Evolutionary conservation across 2,329 filamentous ascomycete species (phyloP).

Genomic region (Diaporthe ampelina): DNA sequence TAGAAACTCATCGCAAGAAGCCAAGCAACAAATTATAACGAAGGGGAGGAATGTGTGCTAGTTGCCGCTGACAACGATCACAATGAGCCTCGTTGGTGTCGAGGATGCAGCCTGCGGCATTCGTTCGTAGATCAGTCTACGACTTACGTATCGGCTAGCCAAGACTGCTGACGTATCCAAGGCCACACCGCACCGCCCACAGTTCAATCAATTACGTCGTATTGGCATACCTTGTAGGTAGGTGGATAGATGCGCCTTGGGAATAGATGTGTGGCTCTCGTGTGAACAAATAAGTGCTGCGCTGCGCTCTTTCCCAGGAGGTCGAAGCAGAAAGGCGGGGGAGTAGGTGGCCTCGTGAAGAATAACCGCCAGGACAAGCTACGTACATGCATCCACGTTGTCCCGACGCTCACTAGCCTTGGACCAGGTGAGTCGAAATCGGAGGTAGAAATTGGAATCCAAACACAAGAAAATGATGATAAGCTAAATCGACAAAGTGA

Average conservation of each 20-base stretch:
- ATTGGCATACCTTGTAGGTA: slow-evolving; percentile 7
- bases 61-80: not conserved
- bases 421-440: not conserved
- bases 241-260: not conserved
- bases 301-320: slow-evolving; percentile 3
- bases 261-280: not conserved
- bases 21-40: not conserved
- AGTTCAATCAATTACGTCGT: not conserved
- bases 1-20: not conserved
- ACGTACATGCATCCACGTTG: not conserved
- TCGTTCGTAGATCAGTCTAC: too few species aligned
- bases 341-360: not conserved
- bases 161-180: not conserved
- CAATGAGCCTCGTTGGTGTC: too few species aligned
- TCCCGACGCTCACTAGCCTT: not conserved
- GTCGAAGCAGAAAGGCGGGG: not conserved
- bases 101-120: too few species aligned
- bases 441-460: not conserved
- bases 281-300: slow-evolving; percentile 7
- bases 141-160: too few species aligned
- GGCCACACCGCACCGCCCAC: not conserved
- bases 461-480: not conserved
- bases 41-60: not conserved
- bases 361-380: not conserved
- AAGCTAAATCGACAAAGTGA: slow-evolving; percentile 21